Conservation (phyloP, 345 rosid species). For the Pseudoturritis turrita region DNA sequence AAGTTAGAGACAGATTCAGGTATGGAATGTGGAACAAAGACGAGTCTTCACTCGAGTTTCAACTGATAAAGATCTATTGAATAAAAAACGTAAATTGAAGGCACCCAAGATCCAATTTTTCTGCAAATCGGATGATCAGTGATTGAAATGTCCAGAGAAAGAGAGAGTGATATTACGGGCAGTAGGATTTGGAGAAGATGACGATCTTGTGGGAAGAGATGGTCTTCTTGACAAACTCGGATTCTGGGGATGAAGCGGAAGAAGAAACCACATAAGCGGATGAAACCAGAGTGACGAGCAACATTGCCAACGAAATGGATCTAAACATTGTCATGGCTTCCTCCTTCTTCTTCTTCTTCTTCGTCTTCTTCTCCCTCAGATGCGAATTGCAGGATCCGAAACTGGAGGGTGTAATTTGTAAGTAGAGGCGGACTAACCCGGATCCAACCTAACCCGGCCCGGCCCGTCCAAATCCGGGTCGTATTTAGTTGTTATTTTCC, state of each 20-base stretch:
- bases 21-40: background rate
- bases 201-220: slow-evolving; percentile 80
- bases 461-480: background rate
- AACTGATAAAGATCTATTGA: background rate
- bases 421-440: background rate
- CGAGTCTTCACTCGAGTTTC: background rate
- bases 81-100: background rate
- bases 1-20: background rate
- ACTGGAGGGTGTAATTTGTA: background rate
- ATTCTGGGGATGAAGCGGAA: slow-evolving; percentile 34
- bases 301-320: slow-evolving; percentile 13
- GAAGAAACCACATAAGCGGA: slow-evolving; percentile 29
- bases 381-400: background rate
- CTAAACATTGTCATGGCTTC: slow-evolving; percentile 22
- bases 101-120: slow-evolving; percentile 1
- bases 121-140: background rate
- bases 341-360: slow-evolving; percentile 2
- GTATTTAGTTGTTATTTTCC: background rate
- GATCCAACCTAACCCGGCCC: background rate
- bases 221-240: slow-evolving; percentile 64
- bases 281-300: slow-evolving; percentile 9
- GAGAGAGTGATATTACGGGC: slow-evolving; percentile 56
- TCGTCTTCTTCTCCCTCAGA: background rate
- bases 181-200: slow-evolving; percentile 96
- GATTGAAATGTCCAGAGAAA: background rate